Percentiles rank a stretch among this genome's conserved stretches.
These are phyloP conservation scores for Metarhizium brunneum DNA, from an alignment of 2,329 filamentous ascomycete species.

Conservation along the genomic window DNA sequence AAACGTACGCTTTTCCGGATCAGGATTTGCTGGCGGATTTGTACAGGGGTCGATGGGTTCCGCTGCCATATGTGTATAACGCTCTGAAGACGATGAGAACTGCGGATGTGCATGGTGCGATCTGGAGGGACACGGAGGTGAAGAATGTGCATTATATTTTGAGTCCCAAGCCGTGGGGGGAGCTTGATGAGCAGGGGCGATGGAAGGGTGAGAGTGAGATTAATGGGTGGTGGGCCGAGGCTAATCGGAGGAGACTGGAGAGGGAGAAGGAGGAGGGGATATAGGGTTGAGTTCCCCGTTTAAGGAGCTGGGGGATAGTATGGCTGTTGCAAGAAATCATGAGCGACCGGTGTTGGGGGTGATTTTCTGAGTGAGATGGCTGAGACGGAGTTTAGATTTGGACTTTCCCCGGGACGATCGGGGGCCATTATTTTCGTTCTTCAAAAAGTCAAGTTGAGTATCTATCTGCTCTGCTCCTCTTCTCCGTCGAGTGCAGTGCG, in stretches of 20 bases:
- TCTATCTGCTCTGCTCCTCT: no score
- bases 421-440: no score
- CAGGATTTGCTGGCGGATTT: slow-evolving; percentile 48
- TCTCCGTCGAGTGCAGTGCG: no score
- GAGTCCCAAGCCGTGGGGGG: slow-evolving; percentile 53
- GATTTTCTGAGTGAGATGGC: no score
- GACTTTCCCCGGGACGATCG: no score
- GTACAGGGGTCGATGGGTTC: slow-evolving; percentile 46
- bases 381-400: no score
- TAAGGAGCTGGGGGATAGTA: no score
- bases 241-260: slow-evolving; percentile 33
- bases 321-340: no score
- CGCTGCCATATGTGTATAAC: slow-evolving; percentile 52
- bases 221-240: slow-evolving; percentile 47
- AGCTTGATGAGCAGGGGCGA: slow-evolving; percentile 33
- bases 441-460: no score
- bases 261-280: slow-evolving; percentile 32
- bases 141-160: slow-evolving; percentile 56
- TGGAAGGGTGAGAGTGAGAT: slow-evolving; percentile 36
- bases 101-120: slow-evolving; percentile 40
- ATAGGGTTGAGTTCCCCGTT: not conserved
- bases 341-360: no score
- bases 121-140: slow-evolving; percentile 49
- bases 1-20: slow-evolving; percentile 47
- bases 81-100: slow-evolving; percentile 52